A percentile compares a stretch with the other conserved stretches of the same genome.
Conservation (phyloP, 2,329 filamentous ascomycete species). For the Teratosphaeria epicoccoides region DNA sequence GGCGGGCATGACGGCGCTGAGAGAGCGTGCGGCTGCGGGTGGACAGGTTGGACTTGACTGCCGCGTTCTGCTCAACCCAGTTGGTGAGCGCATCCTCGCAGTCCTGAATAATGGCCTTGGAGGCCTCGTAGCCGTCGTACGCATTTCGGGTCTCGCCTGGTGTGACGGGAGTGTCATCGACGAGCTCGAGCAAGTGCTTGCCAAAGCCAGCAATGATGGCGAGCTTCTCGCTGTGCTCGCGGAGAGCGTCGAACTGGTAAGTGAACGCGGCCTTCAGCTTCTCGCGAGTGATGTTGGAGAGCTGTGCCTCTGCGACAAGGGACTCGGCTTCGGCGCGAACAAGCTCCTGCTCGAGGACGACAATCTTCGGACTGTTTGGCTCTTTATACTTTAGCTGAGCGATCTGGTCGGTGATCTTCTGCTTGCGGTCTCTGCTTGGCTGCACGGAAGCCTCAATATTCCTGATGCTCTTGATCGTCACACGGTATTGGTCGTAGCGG, state of each 20-base stretch:
- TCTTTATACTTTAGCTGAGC: constrained; percentile 99
- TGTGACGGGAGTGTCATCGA: constrained; percentile 94
- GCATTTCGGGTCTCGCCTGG: constrained; percentile 91
- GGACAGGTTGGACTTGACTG: constrained; percentile 77
- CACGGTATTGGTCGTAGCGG: constrained; percentile 96
- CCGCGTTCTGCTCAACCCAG: constrained; percentile 86
- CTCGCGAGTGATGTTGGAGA: constrained; percentile 98
- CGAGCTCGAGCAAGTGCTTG: constrained; percentile 93
- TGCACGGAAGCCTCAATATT: constrained; percentile 99
- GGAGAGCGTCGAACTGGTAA: constrained; percentile 95
- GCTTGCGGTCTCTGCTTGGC: constrained; percentile 94
- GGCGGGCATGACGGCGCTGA: constrained; percentile 51
- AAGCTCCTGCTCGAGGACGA: constrained; percentile 95
- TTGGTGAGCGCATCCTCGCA: constrained; percentile 96
- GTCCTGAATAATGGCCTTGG: constrained; percentile 97
- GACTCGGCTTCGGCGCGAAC: constrained; percentile 97
- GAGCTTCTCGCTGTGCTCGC: constrained; percentile 95
- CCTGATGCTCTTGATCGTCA: constrained; percentile 98
- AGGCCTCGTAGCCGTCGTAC: constrained; percentile 96
- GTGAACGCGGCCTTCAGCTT: constrained; percentile 98
- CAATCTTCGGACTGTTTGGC: constrained; percentile 93
- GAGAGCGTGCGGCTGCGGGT: constrained; percentile 79
- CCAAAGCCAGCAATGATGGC: constrained; percentile 96
- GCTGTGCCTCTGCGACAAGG: constrained; percentile 93
- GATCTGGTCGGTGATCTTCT: constrained; percentile 98